Evolutionary conservation across 2,329 filamentous ascomycete species (phyloP), one percentile per base, ranked within the genome.

Genomic region (Penicillium sp.): DNA sequence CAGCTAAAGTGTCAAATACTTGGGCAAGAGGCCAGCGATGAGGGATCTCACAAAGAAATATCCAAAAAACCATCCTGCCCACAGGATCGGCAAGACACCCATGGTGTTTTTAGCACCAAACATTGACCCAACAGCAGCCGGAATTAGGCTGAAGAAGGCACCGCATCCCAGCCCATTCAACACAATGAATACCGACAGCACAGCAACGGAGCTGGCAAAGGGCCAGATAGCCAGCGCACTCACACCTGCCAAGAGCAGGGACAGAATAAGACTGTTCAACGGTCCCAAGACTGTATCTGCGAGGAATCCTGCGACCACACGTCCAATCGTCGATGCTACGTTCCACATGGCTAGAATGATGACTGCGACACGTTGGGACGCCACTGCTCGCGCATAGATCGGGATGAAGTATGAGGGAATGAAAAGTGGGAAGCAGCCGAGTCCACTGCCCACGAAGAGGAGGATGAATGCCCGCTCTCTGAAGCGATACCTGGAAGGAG

Each of bases 261-360:
- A 59, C n/a, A 59, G 3, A 22, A 51, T 47, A 10, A 59, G 51
- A 35, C 51, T 59, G 40, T 59, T 59, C 37, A 59, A 22, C 10
- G 56, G 56, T 2, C 56, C 56, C 37, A 59, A 39, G 7, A 35
- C 18, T 13, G 46, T 27, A 27, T 59, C 56, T 2, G 56, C 51
- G 14, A 59, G 37, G 19, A 59, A 55, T 1, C 56, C 56, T 33
- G 44, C 56, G 14, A 40, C 35, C 24, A 59, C 51, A 2, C 56
- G 56, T 35, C 56, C 56, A 3, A 59, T 22, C 2, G 56, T 59
- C 24, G 56, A 59, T 18, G 56, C 56, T 11, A 59, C 44, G 41
- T 59, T 59, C 56, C 56, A 59, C 39, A 59, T 54, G 31, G 56
- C 56, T 19, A 59, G 52, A 19, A 59, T 59, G 6, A 59, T 59